phyloP scores from a whole-genome alignment of 306 rosid species.

The Dalbergia cochinchinensis region DNA sequence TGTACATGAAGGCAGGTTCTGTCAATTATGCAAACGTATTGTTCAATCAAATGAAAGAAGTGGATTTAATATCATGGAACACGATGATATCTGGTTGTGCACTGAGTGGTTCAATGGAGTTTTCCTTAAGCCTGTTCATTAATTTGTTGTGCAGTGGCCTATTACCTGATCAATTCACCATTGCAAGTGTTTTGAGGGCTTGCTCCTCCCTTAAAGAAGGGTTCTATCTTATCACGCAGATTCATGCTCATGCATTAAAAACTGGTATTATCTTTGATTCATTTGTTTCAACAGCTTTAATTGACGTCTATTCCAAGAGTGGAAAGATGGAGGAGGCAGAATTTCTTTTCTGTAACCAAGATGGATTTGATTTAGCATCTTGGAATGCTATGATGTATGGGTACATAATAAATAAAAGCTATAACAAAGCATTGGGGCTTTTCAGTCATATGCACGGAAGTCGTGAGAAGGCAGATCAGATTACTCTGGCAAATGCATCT shows the following conservation, averaged over 20 bases:
- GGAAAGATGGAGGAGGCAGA: slow-evolving; percentile 78
- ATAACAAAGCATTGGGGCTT: slow-evolving; percentile 63
- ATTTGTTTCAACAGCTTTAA: slow-evolving; percentile 76
- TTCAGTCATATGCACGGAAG: slow-evolving; percentile 58
- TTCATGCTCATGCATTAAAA: slow-evolving; percentile 74
- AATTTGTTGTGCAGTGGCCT: slow-evolving; percentile 61
- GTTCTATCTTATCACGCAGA: slow-evolving; percentile 56
- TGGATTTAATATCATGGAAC: slow-evolving; percentile 88
- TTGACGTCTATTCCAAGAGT: slow-evolving; percentile 75
- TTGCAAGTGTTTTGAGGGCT: slow-evolving; percentile 76
- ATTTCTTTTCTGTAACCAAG: slow-evolving; percentile 57
- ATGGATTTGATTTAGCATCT: slow-evolving; percentile 73
- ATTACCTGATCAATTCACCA: slow-evolving; percentile 74
- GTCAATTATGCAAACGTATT: slow-evolving; percentile 52
- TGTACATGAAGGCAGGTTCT: slow-evolving; percentile 72
- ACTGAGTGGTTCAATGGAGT: slow-evolving; percentile 58
- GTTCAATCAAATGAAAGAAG: slow-evolving; percentile 62
- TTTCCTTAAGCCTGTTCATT: slow-evolving; percentile 57
- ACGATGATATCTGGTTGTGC: slow-evolving; percentile 77
- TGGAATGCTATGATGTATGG: slow-evolving; percentile 93
- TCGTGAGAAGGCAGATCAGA: slow-evolving; percentile 62
- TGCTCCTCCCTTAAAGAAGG: slow-evolving; percentile 69
- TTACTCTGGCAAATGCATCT: slow-evolving; percentile 73
- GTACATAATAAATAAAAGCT: slow-evolving; percentile 53
- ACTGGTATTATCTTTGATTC: slow-evolving; percentile 55